phyloP scores from a whole-genome alignment of 2,329 filamentous ascomycete genomes.

The Trichophaea hybrida region DNA sequence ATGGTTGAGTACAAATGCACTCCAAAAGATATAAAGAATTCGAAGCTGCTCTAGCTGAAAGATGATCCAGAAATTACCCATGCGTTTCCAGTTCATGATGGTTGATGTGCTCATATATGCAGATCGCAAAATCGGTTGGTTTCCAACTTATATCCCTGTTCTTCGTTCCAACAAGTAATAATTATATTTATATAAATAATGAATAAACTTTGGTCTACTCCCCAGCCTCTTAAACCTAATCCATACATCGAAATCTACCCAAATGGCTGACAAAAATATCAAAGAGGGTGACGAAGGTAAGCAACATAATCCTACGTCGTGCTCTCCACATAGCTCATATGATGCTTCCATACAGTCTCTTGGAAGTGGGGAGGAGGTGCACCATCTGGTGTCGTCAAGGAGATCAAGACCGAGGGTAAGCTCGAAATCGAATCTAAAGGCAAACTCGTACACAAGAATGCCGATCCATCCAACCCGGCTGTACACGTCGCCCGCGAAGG shows the following conservation, averaged over 20 bases:
- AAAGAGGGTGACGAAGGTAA: slow-evolving; percentile 40
- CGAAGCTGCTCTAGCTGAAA: too few relatives aligned
- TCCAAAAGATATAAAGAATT: too few relatives aligned
- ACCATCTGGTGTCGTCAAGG: slow-evolving; percentile 44
- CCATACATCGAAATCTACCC: not conserved
- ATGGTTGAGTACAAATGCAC: too few relatives aligned
- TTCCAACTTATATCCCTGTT: too few relatives aligned
- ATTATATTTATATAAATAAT: too few relatives aligned
- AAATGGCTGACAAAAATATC: slow-evolving; percentile 27
- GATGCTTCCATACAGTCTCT: slow-evolving; percentile 37
- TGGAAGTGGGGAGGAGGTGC: slow-evolving; percentile 45
- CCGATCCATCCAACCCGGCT: slow-evolving; percentile 45
- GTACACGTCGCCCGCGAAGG: slow-evolving; percentile 45
- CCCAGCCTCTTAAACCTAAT: not conserved
- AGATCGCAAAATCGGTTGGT: too few relatives aligned
- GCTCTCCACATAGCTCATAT: slow-evolving; percentile 9
- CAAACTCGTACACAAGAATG: slow-evolving; percentile 51
- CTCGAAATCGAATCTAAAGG: slow-evolving; percentile 48
- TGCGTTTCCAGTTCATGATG: too few relatives aligned
- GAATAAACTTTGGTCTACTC: not conserved
- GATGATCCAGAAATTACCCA: too few relatives aligned
- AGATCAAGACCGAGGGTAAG: slow-evolving; percentile 44
- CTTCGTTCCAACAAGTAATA: too few relatives aligned
- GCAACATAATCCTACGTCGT: slow-evolving; percentile 14
- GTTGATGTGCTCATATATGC: too few relatives aligned